Base-by-base conservation (phyloP, 257 asterid species). In the Solanum sejunctum region DNA sequence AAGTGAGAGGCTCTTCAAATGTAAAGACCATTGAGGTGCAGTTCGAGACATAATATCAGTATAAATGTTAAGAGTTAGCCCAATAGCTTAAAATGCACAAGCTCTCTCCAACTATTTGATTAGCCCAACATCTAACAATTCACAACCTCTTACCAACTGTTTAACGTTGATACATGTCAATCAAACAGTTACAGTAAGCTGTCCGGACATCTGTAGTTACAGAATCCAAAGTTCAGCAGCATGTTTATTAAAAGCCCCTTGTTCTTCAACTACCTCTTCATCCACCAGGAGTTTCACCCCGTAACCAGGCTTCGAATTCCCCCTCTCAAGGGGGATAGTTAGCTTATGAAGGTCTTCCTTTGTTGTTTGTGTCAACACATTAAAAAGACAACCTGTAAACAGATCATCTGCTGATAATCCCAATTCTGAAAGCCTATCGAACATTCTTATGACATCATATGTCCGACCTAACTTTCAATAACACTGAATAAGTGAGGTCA, bases 401-500 rank as follows among this genome's bases (percentile, higher is more conserved):
- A 94, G 91, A 82, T 94, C 98, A 84, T 95, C 98, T 2, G 95
- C 97, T 57, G 87, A 85, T 83, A 95, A 87, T 28, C 91, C 91
- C 21, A 87, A 85, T 36, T 90, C 96, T 15, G 88, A 63, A 64
- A 95, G 80, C 83, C 89, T 88, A 84, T 92, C 88, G 84, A 95
- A 94, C 18, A 94, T 94, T 88, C 88, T 92, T 60, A 93, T 94
- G 13, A 95, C 98, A 85, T 93, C 98, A 88, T 93, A 96, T 7
- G 84, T 81, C 64, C 94, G 95, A 57, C 93, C 92, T 55, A 95
- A 93, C 87, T 94, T 97, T 17, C 98, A 98, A 49, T 95, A 95
- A 87, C 98, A 94, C 88, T 94, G 99, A 86, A 97, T 89, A 60
- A 97, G 88, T 7, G 99, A 97, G 70, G 98, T 97, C 67, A 92